phyloP scores from a whole-genome alignment of 2,329 filamentous ascomycete species.

The Curvularia sp. region DNA sequence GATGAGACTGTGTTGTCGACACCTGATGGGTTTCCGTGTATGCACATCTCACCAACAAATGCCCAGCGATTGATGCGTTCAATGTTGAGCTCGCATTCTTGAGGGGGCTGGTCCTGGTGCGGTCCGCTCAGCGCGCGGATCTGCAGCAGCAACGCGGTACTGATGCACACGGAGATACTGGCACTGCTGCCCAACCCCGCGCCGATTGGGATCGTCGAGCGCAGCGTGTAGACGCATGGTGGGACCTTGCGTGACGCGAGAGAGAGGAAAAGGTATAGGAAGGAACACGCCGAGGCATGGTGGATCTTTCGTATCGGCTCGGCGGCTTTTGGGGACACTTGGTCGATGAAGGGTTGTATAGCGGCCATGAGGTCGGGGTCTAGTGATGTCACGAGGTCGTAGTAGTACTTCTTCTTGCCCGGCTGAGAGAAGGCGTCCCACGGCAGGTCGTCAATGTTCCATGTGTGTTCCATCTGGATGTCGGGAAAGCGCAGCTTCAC shows the following conservation, averaged over 20 bases:
- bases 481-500: slow-evolving; percentile 90
- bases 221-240: slow-evolving; percentile 85
- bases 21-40: slow-evolving; percentile 94
- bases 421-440: slow-evolving; percentile 83
- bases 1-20: slow-evolving; percentile 97
- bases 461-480: slow-evolving; percentile 86
- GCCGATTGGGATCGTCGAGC: slow-evolving; percentile 91
- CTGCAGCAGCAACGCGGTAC: slow-evolving; percentile 83
- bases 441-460: slow-evolving; percentile 90
- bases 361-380: slow-evolving; percentile 82
- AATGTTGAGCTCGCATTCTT: slow-evolving; percentile 87
- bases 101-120: slow-evolving; percentile 85
- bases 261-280: slow-evolving; percentile 91
- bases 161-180: slow-evolving; percentile 89
- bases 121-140: slow-evolving; percentile 87
- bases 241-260: slow-evolving; percentile 80
- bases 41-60: slow-evolving; percentile 95
- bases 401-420: slow-evolving; percentile 92
- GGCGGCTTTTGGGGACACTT: slow-evolving; percentile 70
- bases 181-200: slow-evolving; percentile 92
- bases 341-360: slow-evolving; percentile 77
- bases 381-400: slow-evolving; percentile 78
- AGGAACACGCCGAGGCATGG: slow-evolving; percentile 78
- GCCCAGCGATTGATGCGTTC: slow-evolving; percentile 98
- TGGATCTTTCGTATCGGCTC: slow-evolving; percentile 83